Base-by-base conservation (phyloP, 257 asterid species). In the Solanum neorickii region DNA sequence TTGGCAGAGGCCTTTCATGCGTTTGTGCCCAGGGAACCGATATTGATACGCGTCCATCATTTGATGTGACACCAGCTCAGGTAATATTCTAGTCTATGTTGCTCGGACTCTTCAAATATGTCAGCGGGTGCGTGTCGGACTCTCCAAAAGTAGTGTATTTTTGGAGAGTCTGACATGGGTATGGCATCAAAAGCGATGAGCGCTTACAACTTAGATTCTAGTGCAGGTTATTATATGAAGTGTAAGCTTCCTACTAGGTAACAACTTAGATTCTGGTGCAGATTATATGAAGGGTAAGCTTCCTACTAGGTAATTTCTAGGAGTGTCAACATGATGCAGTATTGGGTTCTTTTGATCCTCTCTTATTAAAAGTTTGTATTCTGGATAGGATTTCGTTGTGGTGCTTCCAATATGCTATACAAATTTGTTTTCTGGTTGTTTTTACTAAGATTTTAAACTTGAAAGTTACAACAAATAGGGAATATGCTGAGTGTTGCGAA, bases 11-110 rank as follows among this genome's bases (percentile, higher is more conserved):
- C 84, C 95, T 97, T 87, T 95, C 99, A 15, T 97, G 99, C 82
- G 99, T 97, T 84, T 96, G 99, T 91, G 98, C 91, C 92, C 98
- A 97, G 89, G 93, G 98, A 91, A 92, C 95, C 77, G 99, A 95
- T 87, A 92, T 95, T 89, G 99, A 97, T 93, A 93, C 92, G 75
- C 98, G 96, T 47, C 98, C 94, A 87, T 97, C 99, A 83, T 94
- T 97, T 91, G 99, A 97, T 90, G 87, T 97, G 93, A 96, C 99
- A 72, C 92, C 98, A 91, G 86, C 92, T 23, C 97, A 95, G 98
- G 99, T 94, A 93, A 44, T 78, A 44, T 27, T 52, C 62, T 52
- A 52, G 62, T 52, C 62, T 16, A 52, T 52, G n/a, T 18, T 52
- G 62, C 62, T 16, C 4, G n/a, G n/a, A 18, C 62, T 18, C n/a